Evolutionary conservation across 2,329 filamentous ascomycete genomes (phyloP).

Genomic region (Aspergillus niger): DNA sequence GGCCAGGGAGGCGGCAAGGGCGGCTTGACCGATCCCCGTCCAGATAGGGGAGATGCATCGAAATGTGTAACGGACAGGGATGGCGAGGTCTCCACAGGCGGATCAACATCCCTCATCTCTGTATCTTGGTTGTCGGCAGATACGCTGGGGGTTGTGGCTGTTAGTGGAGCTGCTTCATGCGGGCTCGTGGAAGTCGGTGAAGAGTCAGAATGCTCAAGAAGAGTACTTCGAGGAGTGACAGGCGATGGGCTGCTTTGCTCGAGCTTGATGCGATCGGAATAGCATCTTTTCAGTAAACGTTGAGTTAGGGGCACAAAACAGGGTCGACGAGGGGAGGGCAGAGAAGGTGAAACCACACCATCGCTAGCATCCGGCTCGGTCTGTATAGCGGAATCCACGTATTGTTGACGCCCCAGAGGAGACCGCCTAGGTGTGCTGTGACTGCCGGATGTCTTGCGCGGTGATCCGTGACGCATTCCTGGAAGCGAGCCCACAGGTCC

Average conservation of each 20-base stretch:
- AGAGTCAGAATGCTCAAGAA: constrained; percentile 8
- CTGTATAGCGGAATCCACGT: constrained; percentile 47
- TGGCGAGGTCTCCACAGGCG: constrained; percentile 23
- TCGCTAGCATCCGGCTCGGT: constrained; percentile 44
- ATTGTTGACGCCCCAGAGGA: constrained; percentile 32
- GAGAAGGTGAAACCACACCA: constrained; percentile 26
- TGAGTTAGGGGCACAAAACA: constrained; percentile 45
- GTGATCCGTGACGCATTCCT: constrained; percentile 29
- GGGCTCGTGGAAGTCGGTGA: constrained; percentile 17
- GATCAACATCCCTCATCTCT: constrained; percentile 50
- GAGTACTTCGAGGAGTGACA: constrained; percentile 17
- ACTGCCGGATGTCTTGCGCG: constrained; percentile 33
- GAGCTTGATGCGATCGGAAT: constrained; percentile 42
- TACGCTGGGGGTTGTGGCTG: constrained; percentile 13
- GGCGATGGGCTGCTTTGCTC: constrained; percentile 29
- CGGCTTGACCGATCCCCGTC: constrained; percentile 23
- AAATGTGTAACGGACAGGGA: constrained; percentile 17
- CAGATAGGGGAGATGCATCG: constrained; percentile 20
- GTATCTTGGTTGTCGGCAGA: constrained; percentile 37
- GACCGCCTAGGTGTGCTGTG: constrained; percentile 31
- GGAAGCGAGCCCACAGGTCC: constrained; percentile 30
- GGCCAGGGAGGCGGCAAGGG: constrained; percentile 36
- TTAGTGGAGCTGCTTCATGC: constrained; percentile 13
- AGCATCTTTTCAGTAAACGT: constrained; percentile 46
- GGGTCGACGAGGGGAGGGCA: constrained; percentile 26